phyloP scores from a whole-genome alignment of 108 stramenopile species.

The Skeletonema tropicum region DNA sequence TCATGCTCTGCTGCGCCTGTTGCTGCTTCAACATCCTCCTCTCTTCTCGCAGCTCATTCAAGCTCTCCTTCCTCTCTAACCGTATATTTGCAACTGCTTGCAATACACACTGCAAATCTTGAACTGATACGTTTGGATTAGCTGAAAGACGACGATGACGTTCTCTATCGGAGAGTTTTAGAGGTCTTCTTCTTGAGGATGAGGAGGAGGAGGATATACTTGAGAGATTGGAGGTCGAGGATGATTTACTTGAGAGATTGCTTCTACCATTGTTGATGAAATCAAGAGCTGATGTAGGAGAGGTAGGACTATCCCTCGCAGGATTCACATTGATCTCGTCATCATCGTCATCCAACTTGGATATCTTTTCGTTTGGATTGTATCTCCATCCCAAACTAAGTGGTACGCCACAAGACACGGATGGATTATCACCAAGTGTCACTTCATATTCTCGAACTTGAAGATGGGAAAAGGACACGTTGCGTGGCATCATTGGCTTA shows the following conservation, averaged over 20 bases:
- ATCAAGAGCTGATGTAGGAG: not conserved
- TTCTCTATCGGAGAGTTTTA: slow-evolving; percentile 28
- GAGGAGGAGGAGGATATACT: not conserved
- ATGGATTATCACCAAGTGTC: slow-evolving; percentile 68
- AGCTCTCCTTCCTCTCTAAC: slow-evolving; percentile 14
- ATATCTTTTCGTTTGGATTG: slow-evolving; percentile 36
- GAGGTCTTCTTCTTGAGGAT: not conserved
- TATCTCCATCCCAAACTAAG: slow-evolving; percentile 66
- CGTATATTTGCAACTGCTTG: not conserved
- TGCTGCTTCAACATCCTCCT: not conserved
- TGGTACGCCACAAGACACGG: slow-evolving; percentile 63
- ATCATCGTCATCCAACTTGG: not conserved
- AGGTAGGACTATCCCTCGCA: no score
- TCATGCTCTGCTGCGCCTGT: not conserved
- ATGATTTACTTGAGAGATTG: not conserved
- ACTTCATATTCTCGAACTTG: slow-evolving; percentile 62
- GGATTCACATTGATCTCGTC: not conserved
- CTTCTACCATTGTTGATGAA: not conserved
- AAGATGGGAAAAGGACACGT: slow-evolving; percentile 53
- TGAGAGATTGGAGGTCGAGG: not conserved
- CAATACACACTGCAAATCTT: slow-evolving; percentile 8
- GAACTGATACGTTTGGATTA: slow-evolving; percentile 9
- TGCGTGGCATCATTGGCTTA: slow-evolving; percentile 34
- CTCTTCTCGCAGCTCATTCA: slow-evolving; percentile 14
- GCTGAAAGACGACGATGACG: slow-evolving; percentile 11